Base-by-base conservation (phyloP, 1,284 basidiomycete genomes). In the Ustanciosporium gigantosporum region DNA sequence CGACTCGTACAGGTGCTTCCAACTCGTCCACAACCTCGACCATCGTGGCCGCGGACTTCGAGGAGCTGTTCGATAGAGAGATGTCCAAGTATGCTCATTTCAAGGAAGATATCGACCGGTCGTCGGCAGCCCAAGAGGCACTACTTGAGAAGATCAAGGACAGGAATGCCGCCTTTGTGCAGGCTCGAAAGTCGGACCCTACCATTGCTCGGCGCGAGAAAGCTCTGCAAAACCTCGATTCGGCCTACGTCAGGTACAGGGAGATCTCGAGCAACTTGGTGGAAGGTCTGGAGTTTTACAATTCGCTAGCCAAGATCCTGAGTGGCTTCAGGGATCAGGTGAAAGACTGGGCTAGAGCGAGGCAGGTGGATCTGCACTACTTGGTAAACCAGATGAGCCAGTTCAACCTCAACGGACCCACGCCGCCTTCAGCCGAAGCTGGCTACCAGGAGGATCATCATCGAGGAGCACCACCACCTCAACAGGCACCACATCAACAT, bases 211-310 rank as follows among this genome's bases (percentile, higher is more conserved):
- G 87, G 32, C 84, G 93, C n/a, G 90, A 95, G 79, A 81, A 84
- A 51, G 87, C 87, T 0, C 79, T 97, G 31, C 91, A 92, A 73
- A 86, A 86, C n/a, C 85, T 96, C 41, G 90, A 95, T 66, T 79
- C 88, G 25, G 89, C 91, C 0, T 90, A 91, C 78, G 87, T 87
- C 79, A 91, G 91, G 73, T 95, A 93, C 79, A 83, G 85, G 39
- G 92, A 96, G 78, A 88, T 95, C 15, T 82, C 82, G 2, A 84
- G 85, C 44, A 91, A 96, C 75, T 81, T 94, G 11, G 87, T 89
- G 41, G 92, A 96, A 76, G 93, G 93, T 2, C 82, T 90, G 64
- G 53, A 91, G 81, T 73, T 73, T 36, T 73, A 73, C 43, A 71
- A 71, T 42, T 46, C 56, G 4, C 38, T 73, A 9, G 66, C 61